phyloP scores from a whole-genome alignment of 2,329 filamentous ascomycete genomes.

The Atkinsonella texensis region DNA sequence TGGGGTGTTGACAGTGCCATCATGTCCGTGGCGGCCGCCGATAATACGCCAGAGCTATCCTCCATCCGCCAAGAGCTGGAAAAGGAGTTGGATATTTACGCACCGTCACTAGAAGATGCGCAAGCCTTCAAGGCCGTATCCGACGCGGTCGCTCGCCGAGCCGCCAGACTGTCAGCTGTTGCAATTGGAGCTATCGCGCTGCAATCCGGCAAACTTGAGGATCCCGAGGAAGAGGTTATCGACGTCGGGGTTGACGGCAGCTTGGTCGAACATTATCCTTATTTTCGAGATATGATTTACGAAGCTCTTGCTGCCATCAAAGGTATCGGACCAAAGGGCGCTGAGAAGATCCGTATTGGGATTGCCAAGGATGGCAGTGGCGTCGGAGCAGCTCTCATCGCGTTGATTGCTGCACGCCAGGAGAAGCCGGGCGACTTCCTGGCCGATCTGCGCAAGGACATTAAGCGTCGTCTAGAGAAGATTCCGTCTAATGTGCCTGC shows the following conservation, averaged over 20 bases:
- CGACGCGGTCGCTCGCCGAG: slow-evolving; percentile 74
- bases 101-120: slow-evolving; percentile 71
- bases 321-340: slow-evolving; percentile 64
- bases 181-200: slow-evolving; percentile 78
- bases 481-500: slow-evolving; percentile 16
- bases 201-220: slow-evolving; percentile 59
- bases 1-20: slow-evolving; percentile 91
- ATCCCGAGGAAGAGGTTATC: slow-evolving; percentile 54
- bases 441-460: slow-evolving; percentile 27
- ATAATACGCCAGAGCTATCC: slow-evolving; percentile 59
- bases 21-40: slow-evolving; percentile 75
- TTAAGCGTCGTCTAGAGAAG: slow-evolving; percentile 22
- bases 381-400: slow-evolving; percentile 79
- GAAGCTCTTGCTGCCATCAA: slow-evolving; percentile 68
- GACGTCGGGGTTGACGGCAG: slow-evolving; percentile 93
- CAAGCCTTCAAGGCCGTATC: slow-evolving; percentile 77
- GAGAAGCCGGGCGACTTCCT: slow-evolving; percentile 38
- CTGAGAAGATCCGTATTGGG: slow-evolving; percentile 81
- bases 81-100: slow-evolving; percentile 61
- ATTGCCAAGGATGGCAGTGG: slow-evolving; percentile 93
- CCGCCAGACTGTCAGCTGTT: slow-evolving; percentile 77
- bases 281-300: slow-evolving; percentile 78
- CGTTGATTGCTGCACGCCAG: slow-evolving; percentile 67
- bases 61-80: slow-evolving; percentile 69
- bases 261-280: slow-evolving; percentile 90